Percentiles rank a stretch among this genome's conserved stretches.
Evolutionary conservation across 1,139 yeast genomes (phyloP).

Genomic region (Zygoascus hellenicus): DNA sequence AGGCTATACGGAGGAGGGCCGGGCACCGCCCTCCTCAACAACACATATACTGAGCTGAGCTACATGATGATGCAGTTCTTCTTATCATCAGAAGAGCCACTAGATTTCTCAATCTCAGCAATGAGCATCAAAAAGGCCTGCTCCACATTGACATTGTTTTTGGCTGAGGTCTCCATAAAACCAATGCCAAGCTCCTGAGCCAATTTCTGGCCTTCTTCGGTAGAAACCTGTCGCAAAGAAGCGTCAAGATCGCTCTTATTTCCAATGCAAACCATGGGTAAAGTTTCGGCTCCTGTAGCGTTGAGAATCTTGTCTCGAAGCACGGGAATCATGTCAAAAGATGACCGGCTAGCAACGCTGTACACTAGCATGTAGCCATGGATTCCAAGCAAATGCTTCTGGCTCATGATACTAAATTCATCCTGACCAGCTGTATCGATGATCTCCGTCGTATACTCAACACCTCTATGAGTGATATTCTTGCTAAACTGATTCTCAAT

Average conservation of each 20-base stretch:
- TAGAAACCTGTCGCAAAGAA: slow-evolving; percentile 52
- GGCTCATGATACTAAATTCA: slow-evolving; percentile 79
- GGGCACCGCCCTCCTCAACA: background rate
- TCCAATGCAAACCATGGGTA: slow-evolving; percentile 81
- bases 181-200: slow-evolving; percentile 59
- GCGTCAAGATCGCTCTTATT: slow-evolving; percentile 72
- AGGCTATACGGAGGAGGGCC: background rate
- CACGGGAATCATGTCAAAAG: slow-evolving; percentile 71
- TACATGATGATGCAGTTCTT: slow-evolving; percentile 32
- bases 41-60: background rate
- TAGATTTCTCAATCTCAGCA: slow-evolving; percentile 61
- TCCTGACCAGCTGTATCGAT: slow-evolving; percentile 92
- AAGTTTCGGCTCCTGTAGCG: slow-evolving; percentile 61
- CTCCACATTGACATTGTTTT: slow-evolving; percentile 60
- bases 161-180: slow-evolving; percentile 81
- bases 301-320: slow-evolving; percentile 82
- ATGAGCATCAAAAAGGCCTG: slow-evolving; percentile 62
- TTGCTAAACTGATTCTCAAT: slow-evolving; percentile 86
- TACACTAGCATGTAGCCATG: slow-evolving; percentile 83
- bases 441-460: slow-evolving; percentile 77
- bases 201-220: slow-evolving; percentile 56
- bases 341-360: slow-evolving; percentile 71
- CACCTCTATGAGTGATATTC: slow-evolving; percentile 61
- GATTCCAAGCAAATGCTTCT: slow-evolving; percentile 74
- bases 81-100: slow-evolving; percentile 41